Evolutionary conservation across 495 filamentous ascomycete species (phyloP).

Genomic region (Hypoxylon fragiforme): DNA sequence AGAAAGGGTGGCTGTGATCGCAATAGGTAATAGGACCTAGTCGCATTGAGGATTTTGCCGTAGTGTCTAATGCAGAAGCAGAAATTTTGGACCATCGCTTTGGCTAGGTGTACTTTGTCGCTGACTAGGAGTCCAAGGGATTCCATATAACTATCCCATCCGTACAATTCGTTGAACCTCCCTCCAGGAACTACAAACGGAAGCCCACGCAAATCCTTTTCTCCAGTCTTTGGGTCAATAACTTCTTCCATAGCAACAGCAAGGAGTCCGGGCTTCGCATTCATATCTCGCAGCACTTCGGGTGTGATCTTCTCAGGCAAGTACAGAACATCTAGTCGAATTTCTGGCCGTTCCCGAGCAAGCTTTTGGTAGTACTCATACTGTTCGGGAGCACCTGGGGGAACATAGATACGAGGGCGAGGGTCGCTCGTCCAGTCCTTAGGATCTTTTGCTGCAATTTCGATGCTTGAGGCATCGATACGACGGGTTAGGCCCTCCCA

Average conservation of each 20-base stretch:
- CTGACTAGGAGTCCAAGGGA: constrained; percentile 82
- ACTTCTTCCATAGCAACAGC: constrained; percentile 86
- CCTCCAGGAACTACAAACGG: constrained; percentile 97
- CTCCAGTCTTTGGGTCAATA: constrained; percentile 62
- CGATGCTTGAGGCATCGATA: constrained; percentile 88
- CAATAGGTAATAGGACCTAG: constrained; percentile 89
- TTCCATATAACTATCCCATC: constrained; percentile 98
- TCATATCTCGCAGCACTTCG: constrained; percentile 71
- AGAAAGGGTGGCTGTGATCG: constrained; percentile 95
- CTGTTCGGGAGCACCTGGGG: constrained; percentile 81
- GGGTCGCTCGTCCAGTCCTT: constrained; percentile 92
- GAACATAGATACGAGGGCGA: constrained; percentile 88
- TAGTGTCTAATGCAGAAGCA: constrained; percentile 98
- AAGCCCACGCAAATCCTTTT: constrained; percentile 71
- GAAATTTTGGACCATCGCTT: constrained; percentile 93
- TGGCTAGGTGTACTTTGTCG: constrained; percentile 79
- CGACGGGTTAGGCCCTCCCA: constrained; percentile 86
- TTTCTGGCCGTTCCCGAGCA: constrained; percentile 71
- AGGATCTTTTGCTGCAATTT: constrained; percentile 78
- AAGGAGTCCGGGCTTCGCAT: constrained; percentile 82
- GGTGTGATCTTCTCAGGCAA: constrained; percentile 74
- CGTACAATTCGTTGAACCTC: constrained; percentile 95
- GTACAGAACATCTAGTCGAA: constrained; percentile 82
- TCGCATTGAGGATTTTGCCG: constrained; percentile 96
- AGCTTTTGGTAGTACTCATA: constrained; percentile 82